Conservation (phyloP, 2,329 filamentous ascomycete species). For the Talaromyces rugulosus region DNA sequence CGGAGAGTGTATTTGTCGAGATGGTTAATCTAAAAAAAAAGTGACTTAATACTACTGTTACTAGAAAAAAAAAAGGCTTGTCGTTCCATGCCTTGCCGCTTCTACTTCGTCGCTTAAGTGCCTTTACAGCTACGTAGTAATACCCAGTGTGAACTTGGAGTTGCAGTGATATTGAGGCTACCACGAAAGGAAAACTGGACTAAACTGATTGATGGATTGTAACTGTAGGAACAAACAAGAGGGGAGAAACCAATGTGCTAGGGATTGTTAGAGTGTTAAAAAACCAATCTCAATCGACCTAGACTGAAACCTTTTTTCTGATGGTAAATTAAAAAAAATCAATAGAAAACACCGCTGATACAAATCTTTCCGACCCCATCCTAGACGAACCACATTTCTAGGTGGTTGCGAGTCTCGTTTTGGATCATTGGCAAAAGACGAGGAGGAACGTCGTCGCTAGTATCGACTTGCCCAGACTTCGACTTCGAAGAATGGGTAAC, state of each 20-base stretch:
- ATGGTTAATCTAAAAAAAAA: neutral
- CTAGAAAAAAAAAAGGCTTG: neutral
- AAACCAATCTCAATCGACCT: neutral
- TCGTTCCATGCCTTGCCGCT: neutral
- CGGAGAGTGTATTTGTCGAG: neutral
- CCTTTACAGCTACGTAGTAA: neutral
- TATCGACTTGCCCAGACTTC: neutral
- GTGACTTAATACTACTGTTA: neutral
- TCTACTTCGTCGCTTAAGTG: neutral
- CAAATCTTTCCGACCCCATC: neutral
- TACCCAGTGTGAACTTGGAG: neutral
- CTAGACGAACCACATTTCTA: constrained; percentile 15
- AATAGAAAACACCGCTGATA: neutral
- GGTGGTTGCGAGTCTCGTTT: constrained; percentile 9
- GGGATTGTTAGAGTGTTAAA: neutral
- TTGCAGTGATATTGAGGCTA: neutral
- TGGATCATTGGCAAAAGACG: constrained; percentile 7
- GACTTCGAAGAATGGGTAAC: constrained; percentile 16
- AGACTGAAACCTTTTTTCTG: neutral
- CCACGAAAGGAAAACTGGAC: neutral
- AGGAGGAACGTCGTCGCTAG: neutral
- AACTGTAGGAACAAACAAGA: neutral
- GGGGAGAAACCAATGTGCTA: neutral
- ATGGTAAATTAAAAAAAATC: neutral
- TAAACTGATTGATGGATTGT: neutral